Conservation (phyloP, 2,329 filamentous ascomycete genomes). For the Rhexocercosporidium sp. region DNA sequence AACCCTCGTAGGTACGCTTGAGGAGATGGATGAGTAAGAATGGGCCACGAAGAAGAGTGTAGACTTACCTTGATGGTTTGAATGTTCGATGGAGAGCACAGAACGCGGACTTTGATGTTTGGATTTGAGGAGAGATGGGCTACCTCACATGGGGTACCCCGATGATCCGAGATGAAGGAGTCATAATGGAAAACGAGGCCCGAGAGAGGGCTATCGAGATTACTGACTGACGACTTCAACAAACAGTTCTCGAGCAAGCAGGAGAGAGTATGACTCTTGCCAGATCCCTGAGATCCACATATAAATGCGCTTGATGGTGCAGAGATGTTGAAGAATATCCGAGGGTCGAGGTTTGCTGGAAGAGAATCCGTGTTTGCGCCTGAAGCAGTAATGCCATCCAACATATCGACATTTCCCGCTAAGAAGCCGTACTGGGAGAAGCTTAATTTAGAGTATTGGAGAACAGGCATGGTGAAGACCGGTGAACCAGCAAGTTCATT, state of each 20-base stretch:
- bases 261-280: conserved; percentile 65
- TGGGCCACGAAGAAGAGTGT: too few relatives aligned
- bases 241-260: conserved; percentile 59
- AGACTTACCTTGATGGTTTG: conserved; percentile 43
- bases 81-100: conserved; percentile 57
- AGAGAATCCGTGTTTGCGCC: not conserved
- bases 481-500: conserved; percentile 21
- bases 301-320: conserved; percentile 64
- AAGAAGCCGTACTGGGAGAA: conserved; percentile 38
- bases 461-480: conserved; percentile 33
- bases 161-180: conserved; percentile 47
- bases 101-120: conserved; percentile 53
- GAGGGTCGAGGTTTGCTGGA: conserved; percentile 30
- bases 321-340: conserved; percentile 57
- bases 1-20: conserved; percentile 44
- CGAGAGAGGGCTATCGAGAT: conserved; percentile 53
- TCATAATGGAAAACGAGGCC: conserved; percentile 63
- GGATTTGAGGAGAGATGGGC: conserved; percentile 55
- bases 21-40: not conserved
- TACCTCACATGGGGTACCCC: conserved; percentile 54
- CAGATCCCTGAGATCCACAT: conserved; percentile 66
- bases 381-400: not conserved
- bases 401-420: conserved; percentile 25
- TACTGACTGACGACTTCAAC: conserved; percentile 45
- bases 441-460: conserved; percentile 18